These are phyloP conservation scores for Fonsecaea erecta DNA, from an alignment of 2,329 filamentous ascomycete species.

Conservation along the genomic window DNA sequence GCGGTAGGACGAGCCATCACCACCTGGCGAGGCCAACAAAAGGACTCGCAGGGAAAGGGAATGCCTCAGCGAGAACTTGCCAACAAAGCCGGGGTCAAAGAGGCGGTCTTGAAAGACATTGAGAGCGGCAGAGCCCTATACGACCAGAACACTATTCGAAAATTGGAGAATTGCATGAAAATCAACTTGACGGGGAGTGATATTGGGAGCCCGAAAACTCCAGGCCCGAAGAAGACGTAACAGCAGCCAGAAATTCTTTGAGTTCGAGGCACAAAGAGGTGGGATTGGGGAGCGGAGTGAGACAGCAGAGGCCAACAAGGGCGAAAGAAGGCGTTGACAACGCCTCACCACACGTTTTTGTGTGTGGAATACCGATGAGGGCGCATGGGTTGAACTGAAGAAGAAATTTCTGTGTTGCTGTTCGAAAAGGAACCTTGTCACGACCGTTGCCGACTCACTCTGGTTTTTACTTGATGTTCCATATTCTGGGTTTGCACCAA, in stretches of 20 bases:
- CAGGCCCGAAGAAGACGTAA: conserved; percentile 68
- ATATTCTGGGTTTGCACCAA: not conserved
- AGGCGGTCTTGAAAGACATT: conserved; percentile 78
- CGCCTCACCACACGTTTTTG: not conserved
- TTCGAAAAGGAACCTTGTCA: not conserved
- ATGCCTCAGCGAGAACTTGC: conserved; percentile 92
- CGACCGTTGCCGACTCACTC: not conserved
- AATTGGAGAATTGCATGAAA: conserved; percentile 84
- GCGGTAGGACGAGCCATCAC: conserved; percentile 82
- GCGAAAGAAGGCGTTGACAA: not conserved
- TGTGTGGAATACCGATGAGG: not conserved
- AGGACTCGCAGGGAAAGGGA: conserved; percentile 42
- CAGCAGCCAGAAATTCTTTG: not conserved
- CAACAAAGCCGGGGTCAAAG: conserved; percentile 86
- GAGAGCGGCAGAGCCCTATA: conserved; percentile 78
- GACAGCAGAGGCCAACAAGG: not conserved
- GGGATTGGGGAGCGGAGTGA: not conserved
- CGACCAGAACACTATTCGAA: conserved; percentile 79
- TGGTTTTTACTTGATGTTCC: not conserved
- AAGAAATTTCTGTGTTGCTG: not conserved
- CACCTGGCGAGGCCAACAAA: conserved; percentile 75
- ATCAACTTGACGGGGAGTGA: conserved; percentile 84
- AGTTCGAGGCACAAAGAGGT: not conserved
- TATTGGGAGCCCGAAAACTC: conserved; percentile 83
- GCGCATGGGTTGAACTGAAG: not conserved